Percentiles rank a stretch among this genome's conserved stretches.
These are phyloP conservation scores for Tolypocladium amazonense DNA, from an alignment of 2,329 filamentous ascomycete genomes.

Conservation along the genomic window DNA sequence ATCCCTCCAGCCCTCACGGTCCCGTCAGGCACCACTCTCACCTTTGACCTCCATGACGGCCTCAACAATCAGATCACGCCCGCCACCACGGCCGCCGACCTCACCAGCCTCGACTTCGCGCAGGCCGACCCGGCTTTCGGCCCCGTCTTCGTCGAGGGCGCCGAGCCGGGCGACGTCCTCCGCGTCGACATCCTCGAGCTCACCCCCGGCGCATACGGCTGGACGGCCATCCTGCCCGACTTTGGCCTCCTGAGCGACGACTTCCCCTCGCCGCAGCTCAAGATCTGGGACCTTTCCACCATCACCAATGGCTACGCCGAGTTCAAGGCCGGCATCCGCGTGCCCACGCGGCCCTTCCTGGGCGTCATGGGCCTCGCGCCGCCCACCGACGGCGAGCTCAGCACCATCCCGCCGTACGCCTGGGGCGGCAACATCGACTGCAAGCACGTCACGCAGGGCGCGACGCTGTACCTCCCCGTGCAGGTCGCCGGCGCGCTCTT, in stretches of 20 bases:
- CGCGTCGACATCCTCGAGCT: slow-evolving; percentile 38
- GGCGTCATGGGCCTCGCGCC: slow-evolving; percentile 42
- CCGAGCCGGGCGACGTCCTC: slow-evolving; percentile 39
- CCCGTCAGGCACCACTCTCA: slow-evolving; percentile 33
- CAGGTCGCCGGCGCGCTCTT: slow-evolving; percentile 38
- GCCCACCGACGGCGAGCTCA: slow-evolving; percentile 29
- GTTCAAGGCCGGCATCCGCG: slow-evolving; percentile 35
- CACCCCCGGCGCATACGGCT: slow-evolving; percentile 34
- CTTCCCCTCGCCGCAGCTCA: slow-evolving; percentile 30
- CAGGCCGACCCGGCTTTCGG: slow-evolving; percentile 38
- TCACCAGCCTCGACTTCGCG: slow-evolving; percentile 28
- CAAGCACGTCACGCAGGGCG: slow-evolving; percentile 34
- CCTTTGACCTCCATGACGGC: slow-evolving; percentile 38
- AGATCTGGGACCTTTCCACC: slow-evolving; percentile 34
- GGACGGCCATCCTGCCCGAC: slow-evolving; percentile 39
- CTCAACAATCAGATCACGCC: slow-evolving; percentile 37
- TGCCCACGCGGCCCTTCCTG: slow-evolving; percentile 40
- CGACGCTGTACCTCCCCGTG: slow-evolving; percentile 37
- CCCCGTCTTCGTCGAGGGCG: slow-evolving; percentile 36
- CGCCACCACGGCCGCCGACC: slow-evolving; percentile 25
- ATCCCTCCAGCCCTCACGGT: slow-evolving; percentile 33
- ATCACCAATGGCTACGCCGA: slow-evolving; percentile 18
- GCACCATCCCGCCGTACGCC: slow-evolving; percentile 38
- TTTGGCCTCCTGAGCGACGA: slow-evolving; percentile 41
- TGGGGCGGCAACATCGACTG: slow-evolving; percentile 47